A percentile compares a stretch with the other conserved stretches of the same genome.
Evolutionary conservation across 805 yeast genomes (phyloP).

Genomic region (fission yeast (Schizosaccharomyces pombe)): ASM294v3 CU329670.1:1112501-1113000

Average conservation of each 20-base stretch:
- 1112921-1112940: too few relatives aligned
- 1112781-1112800: too few relatives aligned
- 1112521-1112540: neutral
- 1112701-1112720: neutral
- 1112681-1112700: neutral
- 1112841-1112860: too few relatives aligned
- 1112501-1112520: neutral
- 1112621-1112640: neutral
- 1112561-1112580: neutral
- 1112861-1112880: too few relatives aligned
- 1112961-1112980: too few relatives aligned
- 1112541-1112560: neutral
- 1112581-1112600: neutral
- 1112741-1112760: neutral
- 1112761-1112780: neutral
- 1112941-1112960: too few relatives aligned
- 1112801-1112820: too few relatives aligned
- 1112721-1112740: neutral
- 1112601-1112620: neutral
- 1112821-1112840: too few relatives aligned
- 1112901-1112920: too few relatives aligned
- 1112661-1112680: neutral
- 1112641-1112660: neutral
- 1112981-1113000: too few relatives aligned
- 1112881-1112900: too few relatives aligned